phyloP scores from a whole-genome alignment of 208 protist species.

The Trypanosoma conorhini region DNA sequence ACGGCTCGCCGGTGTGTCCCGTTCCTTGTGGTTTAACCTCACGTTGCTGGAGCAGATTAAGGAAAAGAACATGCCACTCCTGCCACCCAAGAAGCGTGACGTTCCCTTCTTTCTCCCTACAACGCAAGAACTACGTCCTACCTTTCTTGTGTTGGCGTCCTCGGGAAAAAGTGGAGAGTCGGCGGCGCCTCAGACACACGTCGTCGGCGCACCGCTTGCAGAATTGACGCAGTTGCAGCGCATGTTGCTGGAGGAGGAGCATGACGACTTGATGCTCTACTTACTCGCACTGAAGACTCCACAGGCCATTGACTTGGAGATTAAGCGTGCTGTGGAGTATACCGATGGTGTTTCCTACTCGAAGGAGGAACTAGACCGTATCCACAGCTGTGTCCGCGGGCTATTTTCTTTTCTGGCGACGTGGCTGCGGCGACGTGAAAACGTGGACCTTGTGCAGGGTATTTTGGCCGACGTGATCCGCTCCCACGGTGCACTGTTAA shows the following conservation, averaged over 20 bases:
- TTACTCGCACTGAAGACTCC: slow-evolving; percentile 50
- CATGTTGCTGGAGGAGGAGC: slow-evolving; percentile 54
- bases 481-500: slow-evolving; percentile 66
- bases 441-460: slow-evolving; percentile 82
- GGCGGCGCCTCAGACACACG: slow-evolving; percentile 4
- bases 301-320: slow-evolving; percentile 75
- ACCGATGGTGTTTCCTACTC: slow-evolving; percentile 68
- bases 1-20: slow-evolving; percentile 63
- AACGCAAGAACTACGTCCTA: slow-evolving; percentile 78
- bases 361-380: slow-evolving; percentile 51
- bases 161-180: slow-evolving; percentile 17
- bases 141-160: slow-evolving; percentile 72
- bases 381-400: slow-evolving; percentile 46
- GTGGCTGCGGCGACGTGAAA: slow-evolving; percentile 57
- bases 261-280: slow-evolving; percentile 66
- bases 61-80: slow-evolving; percentile 87
- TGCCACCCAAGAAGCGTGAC: slow-evolving; percentile 90
- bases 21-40: slow-evolving; percentile 79
- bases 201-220: slow-evolving; percentile 37
- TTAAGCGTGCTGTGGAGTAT: slow-evolving; percentile 73
- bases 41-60: slow-evolving; percentile 88
- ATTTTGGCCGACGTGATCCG: slow-evolving; percentile 68
- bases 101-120: slow-evolving; percentile 91
- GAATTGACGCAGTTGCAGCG: slow-evolving; percentile 61
- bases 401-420: slow-evolving; percentile 56